A percentile compares a stretch with the other conserved stretches of the same genome.
Evolutionary conservation across 371 early-diverging fungal genomes (phyloP).

Genomic region (Lichtheimia ornata): DNA sequence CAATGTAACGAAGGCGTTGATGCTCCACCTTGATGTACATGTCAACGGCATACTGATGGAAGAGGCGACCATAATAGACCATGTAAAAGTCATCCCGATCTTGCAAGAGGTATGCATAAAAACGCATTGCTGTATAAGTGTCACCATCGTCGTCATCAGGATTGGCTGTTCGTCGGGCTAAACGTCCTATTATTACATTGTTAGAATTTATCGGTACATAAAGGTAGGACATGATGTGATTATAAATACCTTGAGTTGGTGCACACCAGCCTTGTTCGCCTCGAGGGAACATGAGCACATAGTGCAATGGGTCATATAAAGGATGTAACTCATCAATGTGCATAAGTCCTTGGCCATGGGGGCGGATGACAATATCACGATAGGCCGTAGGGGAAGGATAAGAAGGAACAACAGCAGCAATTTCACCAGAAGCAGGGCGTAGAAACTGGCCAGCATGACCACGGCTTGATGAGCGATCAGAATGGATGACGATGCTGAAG

Average conservation of each 20-base stretch:
- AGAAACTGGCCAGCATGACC: too few relatives aligned
- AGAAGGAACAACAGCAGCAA: too few relatives aligned
- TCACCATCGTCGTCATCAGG: constrained; percentile 8
- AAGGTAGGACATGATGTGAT: too few relatives aligned
- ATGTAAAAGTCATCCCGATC: neutral
- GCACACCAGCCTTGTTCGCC: too few relatives aligned
- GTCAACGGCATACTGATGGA: constrained; percentile 13
- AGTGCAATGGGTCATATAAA: constrained; percentile 14
- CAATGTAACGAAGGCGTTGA: constrained; percentile 6
- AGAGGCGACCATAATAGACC: constrained; percentile 1
- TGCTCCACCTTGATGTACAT: constrained; percentile 10
- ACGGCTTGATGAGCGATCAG: too few relatives aligned
- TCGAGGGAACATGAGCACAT: constrained; percentile 10
- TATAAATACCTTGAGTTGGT: too few relatives aligned
- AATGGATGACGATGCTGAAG: too few relatives aligned
- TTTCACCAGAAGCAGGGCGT: too few relatives aligned
- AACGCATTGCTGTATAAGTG: constrained; percentile 5
- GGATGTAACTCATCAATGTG: constrained; percentile 12
- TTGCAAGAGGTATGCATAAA: constrained; percentile 6
- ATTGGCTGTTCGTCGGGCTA: too few relatives aligned
- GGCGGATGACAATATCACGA: neutral
- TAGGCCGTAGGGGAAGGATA: too few relatives aligned
- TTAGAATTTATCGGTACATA: too few relatives aligned
- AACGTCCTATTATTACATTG: too few relatives aligned
- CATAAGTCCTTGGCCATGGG: neutral